Percentiles rank a stretch among this genome's conserved stretches.
Evolutionary conservation across 306 rosid genomes (phyloP).

Genomic region (Vachellia collinsii): DNA sequence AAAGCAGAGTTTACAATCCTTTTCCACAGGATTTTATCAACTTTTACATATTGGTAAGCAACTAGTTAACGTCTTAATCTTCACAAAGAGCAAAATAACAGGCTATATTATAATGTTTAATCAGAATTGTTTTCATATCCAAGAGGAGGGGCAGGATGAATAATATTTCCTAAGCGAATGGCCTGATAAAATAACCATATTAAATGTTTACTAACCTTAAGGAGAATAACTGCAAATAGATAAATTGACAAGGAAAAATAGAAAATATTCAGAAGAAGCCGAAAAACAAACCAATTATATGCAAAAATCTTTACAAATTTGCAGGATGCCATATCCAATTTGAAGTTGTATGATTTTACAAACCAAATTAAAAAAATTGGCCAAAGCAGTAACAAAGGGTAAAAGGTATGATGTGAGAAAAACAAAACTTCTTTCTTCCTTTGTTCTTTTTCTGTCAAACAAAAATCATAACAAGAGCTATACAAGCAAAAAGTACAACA

Average conservation of each 20-base stretch:
- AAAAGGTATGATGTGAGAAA: neutral
- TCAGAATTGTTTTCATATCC: neutral
- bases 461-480: conserved; percentile 19
- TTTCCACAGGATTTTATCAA: neutral
- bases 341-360: neutral
- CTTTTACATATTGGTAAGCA: neutral
- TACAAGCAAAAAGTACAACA: neutral
- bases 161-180: neutral
- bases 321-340: neutral
- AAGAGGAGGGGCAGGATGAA: neutral
- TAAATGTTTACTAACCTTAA: conserved; percentile 7
- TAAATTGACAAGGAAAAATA: conserved; percentile 2
- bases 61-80: neutral
- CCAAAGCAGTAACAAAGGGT: neutral
- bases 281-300: conserved; percentile 6
- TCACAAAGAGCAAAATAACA: conserved; percentile 15
- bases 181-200: neutral
- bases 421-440: neutral
- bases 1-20: conserved; percentile 11
- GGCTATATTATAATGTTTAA: neutral
- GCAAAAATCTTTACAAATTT: conserved; percentile 4
- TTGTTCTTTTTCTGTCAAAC: neutral
- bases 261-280: neutral
- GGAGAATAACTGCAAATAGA: conserved; percentile 17
- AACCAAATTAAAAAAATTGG: conserved; percentile 11